Percentiles rank a stretch among this genome's conserved stretches.
Conservation (phyloP, 1,284 basidiomycete species). For the Cystobasidium sp. region DNA sequence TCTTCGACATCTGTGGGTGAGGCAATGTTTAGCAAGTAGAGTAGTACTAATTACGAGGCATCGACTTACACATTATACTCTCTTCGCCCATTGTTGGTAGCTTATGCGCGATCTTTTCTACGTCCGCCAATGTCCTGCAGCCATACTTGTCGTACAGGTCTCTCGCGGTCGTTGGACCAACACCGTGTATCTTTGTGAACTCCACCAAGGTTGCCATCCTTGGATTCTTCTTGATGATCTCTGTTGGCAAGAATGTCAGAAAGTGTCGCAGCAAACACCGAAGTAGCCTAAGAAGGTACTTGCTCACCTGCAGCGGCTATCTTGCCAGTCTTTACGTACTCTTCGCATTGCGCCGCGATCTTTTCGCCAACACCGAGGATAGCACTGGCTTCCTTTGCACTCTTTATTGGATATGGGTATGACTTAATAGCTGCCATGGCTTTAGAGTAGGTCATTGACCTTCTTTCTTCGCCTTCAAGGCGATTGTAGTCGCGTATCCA, state of each 20-base stretch:
- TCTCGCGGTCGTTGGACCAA: constrained; percentile 70
- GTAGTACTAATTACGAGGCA: not conserved
- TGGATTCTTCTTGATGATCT: constrained; percentile 27
- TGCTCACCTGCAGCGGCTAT: constrained; percentile 25
- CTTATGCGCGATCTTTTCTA: constrained; percentile 58
- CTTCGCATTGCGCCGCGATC: constrained; percentile 30
- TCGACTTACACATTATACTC: constrained; percentile 32
- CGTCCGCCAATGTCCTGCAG: constrained; percentile 66
- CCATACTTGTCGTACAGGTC: constrained; percentile 65
- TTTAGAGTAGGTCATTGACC: constrained; percentile 44
- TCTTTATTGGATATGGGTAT: constrained; percentile 46
- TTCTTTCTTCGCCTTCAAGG: constrained; percentile 32
- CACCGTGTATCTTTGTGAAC: constrained; percentile 71
- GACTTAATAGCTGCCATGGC: constrained; percentile 49
- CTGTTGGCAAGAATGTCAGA: constrained; percentile 6
- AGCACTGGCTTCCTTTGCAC: constrained; percentile 43
- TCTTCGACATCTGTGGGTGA: constrained; percentile 33
- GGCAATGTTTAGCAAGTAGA: not conserved
- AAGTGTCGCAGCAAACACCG: not conserved
- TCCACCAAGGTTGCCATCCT: constrained; percentile 65
- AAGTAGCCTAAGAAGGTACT: not conserved
- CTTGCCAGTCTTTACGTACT: constrained; percentile 36
- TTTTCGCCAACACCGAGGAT: constrained; percentile 48
- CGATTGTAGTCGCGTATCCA: constrained; percentile 30
- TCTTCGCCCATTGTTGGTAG: constrained; percentile 37